A percentile compares a stretch with the other conserved stretches of the same genome.
Evolutionary conservation across 208 protist genomes (phyloP).

Genomic region (Zelonia costaricensis): DNA sequence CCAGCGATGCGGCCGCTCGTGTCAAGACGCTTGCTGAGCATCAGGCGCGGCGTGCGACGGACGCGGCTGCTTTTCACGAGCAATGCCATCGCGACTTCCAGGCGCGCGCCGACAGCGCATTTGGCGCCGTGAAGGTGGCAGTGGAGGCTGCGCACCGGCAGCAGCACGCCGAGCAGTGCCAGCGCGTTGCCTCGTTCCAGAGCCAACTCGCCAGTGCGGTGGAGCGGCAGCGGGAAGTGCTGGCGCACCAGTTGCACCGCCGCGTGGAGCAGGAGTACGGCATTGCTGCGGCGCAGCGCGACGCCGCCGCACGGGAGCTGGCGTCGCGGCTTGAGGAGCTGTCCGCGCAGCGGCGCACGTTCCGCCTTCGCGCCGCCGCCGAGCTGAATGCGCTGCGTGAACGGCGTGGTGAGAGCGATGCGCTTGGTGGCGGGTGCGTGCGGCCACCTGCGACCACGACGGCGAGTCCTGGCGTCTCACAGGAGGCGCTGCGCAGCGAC

Average conservation of each 20-base stretch:
- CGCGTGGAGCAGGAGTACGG: constrained; percentile 8
- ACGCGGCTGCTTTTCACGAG: constrained; percentile 6
- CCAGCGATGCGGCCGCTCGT: constrained; percentile 8
- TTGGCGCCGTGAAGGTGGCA: constrained; percentile 11
- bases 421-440: background rate
- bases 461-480: background rate
- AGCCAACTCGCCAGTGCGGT: constrained; percentile 11
- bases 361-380: constrained; percentile 8
- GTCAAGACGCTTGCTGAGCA: constrained; percentile 4
- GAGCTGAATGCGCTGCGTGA: constrained; percentile 20
- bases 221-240: constrained; percentile 6
- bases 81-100: constrained; percentile 16
- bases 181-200: constrained; percentile 23
- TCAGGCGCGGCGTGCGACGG: background rate
- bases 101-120: constrained; percentile 12
- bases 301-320: constrained; percentile 5
- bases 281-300: constrained; percentile 10
- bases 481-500: constrained; percentile 1
- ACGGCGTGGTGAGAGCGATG: too few species aligned
- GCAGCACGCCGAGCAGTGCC: constrained; percentile 5
- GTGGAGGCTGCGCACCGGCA: constrained; percentile 10
- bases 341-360: constrained; percentile 8
- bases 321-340: constrained; percentile 11
- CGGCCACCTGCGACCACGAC: background rate
- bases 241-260: constrained; percentile 19